These are phyloP conservation scores for Beauveria sp. DNA, from an alignment of 2,329 filamentous ascomycete genomes.

Conservation along the genomic window DNA sequence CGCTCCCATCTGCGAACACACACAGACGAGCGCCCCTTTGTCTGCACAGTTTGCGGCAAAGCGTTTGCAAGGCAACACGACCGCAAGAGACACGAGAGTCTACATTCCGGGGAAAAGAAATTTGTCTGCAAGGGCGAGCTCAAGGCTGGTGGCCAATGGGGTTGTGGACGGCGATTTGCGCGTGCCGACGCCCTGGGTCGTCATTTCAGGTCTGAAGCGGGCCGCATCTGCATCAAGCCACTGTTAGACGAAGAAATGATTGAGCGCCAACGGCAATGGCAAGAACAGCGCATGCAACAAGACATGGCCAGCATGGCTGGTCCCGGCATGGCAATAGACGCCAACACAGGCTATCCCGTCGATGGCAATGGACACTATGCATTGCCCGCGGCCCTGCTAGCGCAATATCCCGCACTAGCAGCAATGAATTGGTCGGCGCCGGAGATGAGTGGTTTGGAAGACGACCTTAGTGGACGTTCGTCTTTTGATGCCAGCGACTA, in stretches of 20 bases:
- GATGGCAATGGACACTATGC: slow-evolving; percentile 52
- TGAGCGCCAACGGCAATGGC: slow-evolving; percentile 68
- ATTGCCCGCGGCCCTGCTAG: slow-evolving; percentile 79
- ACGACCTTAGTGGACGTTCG: slow-evolving; percentile 69
- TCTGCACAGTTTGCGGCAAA: slow-evolving; percentile 94
- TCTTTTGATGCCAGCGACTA: slow-evolving; percentile 79
- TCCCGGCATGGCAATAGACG: slow-evolving; percentile 49
- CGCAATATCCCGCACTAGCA: slow-evolving; percentile 89
- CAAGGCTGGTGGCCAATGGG: slow-evolving; percentile 78
- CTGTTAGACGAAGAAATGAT: slow-evolving; percentile 87
- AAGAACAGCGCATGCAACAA: slow-evolving; percentile 63
- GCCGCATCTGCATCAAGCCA: slow-evolving; percentile 94
- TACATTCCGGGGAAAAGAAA: slow-evolving; percentile 97
- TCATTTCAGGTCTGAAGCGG: slow-evolving; percentile 93
- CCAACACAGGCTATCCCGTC: slow-evolving; percentile 50
- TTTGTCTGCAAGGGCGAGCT: slow-evolving; percentile 94
- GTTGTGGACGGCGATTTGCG: slow-evolving; percentile 86
- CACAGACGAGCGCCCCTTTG: slow-evolving; percentile 93
- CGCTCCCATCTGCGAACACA: slow-evolving; percentile 96
- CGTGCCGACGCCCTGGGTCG: slow-evolving; percentile 89
- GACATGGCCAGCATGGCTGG: slow-evolving; percentile 54
- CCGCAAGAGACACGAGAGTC: slow-evolving; percentile 89
- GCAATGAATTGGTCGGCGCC: slow-evolving; percentile 70
- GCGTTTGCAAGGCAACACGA: slow-evolving; percentile 97
- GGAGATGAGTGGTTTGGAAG: slow-evolving; percentile 63